A percentile compares a stretch with the other conserved stretches of the same genome.
These are phyloP conservation scores for Lepraria neglecta DNA, from an alignment of 495 filamentous ascomycete species.

Conservation along the genomic window DNA sequence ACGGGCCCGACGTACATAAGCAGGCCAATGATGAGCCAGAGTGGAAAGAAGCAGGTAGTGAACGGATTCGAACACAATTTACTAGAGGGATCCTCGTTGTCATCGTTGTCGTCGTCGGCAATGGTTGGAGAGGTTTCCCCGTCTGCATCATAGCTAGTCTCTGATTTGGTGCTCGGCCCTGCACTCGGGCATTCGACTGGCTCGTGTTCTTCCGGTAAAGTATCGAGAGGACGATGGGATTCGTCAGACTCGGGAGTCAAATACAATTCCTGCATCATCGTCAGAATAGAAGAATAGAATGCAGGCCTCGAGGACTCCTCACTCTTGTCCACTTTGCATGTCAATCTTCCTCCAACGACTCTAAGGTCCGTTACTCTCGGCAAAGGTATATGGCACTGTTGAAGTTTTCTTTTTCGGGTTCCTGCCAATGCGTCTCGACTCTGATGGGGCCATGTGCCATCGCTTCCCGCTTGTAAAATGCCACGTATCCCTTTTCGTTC, in stretches of 20 bases:
- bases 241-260: not conserved
- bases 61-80: no score
- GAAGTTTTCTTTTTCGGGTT: not conserved
- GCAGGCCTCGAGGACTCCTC: not conserved
- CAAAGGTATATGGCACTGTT: not conserved
- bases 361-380: conserved; percentile 8
- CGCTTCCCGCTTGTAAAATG: conserved; percentile 10
- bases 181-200: not conserved
- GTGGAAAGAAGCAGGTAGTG: no score
- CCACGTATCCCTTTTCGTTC: conserved; percentile 5
- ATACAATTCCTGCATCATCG: not conserved
- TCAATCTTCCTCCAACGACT: conserved; percentile 14
- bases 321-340: conserved; percentile 2
- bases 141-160: not conserved
- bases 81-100: not conserved
- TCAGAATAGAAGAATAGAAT: no score
- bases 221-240: not conserved
- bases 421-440: conserved; percentile 15
- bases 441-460: conserved; percentile 5
- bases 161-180: not conserved
- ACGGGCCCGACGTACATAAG: no score
- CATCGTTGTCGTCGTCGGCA: not conserved
- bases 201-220: not conserved
- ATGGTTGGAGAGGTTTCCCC: not conserved
- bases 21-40: no score